These are phyloP conservation scores for Esteya vermicola DNA, from an alignment of 2,329 filamentous ascomycete genomes.

Conservation along the genomic window DNA sequence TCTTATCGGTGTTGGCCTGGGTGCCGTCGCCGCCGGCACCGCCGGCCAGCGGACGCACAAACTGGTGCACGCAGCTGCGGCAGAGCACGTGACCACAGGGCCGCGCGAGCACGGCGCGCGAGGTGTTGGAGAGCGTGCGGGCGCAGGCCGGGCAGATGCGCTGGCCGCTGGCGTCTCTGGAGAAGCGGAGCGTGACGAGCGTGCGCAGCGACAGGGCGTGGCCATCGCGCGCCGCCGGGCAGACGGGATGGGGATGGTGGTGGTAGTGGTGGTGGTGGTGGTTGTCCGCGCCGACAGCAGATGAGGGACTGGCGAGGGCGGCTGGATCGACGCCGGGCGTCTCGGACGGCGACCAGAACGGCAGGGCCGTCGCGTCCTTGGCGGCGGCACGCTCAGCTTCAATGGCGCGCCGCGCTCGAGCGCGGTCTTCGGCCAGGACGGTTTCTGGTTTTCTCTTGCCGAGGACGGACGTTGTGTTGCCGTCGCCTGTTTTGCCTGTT, in stretches of 20 bases:
- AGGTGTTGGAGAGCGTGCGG: slow-evolving; percentile 68
- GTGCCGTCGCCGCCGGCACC: slow-evolving; percentile 9
- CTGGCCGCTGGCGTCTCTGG: slow-evolving; percentile 18
- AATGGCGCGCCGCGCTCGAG: slow-evolving; percentile 54
- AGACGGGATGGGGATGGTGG: neutral
- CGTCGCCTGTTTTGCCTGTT: slow-evolving; percentile 3
- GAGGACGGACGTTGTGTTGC: slow-evolving; percentile 48
- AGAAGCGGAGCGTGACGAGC: slow-evolving; percentile 64
- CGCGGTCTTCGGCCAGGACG: slow-evolving; percentile 55
- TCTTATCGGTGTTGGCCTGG: no score
- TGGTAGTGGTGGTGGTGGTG: neutral
- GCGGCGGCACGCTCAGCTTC: slow-evolving; percentile 57
- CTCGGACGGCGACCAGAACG: slow-evolving; percentile 85
- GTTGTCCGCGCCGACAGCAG: neutral
- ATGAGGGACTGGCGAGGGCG: neutral
- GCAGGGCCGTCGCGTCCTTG: slow-evolving; percentile 48
- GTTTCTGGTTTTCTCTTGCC: no score
- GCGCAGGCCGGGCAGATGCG: slow-evolving; percentile 70
- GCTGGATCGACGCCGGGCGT: slow-evolving; percentile 43
- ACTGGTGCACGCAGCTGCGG: slow-evolving; percentile 68
- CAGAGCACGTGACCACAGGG: slow-evolving; percentile 89
- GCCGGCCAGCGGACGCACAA: slow-evolving; percentile 48
- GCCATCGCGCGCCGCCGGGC: slow-evolving; percentile 17
- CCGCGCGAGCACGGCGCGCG: slow-evolving; percentile 68
- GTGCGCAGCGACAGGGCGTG: slow-evolving; percentile 69